Evolutionary conservation across 257 asterid genomes (phyloP).

Genomic region (Euphrasia confusa): DNA sequence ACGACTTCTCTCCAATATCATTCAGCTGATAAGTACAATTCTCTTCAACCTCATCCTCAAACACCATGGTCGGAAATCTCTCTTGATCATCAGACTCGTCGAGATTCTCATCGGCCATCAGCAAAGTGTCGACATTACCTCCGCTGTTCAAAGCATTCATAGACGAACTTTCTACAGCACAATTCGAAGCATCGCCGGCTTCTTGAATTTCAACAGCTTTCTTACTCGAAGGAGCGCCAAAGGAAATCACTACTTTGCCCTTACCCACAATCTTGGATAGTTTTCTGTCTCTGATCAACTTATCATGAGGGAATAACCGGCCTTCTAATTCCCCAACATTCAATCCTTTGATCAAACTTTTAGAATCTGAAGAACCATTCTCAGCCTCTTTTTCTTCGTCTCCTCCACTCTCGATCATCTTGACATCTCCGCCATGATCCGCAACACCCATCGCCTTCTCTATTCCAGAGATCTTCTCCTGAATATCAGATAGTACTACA

Average conservation of each 20-base stretch:
- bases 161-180: slow-evolving; percentile 28
- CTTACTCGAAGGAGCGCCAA: slow-evolving; percentile 38
- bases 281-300: slow-evolving; percentile 56
- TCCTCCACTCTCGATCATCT: slow-evolving; percentile 20
- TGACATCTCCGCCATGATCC: slow-evolving; percentile 31
- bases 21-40: slow-evolving; percentile 30
- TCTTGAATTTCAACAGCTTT: slow-evolving; percentile 42
- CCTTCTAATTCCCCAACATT: slow-evolving; percentile 57
- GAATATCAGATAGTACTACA: slow-evolving; percentile 59
- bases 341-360: slow-evolving; percentile 40
- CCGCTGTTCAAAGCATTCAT: slow-evolving; percentile 26
- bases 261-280: slow-evolving; percentile 32
- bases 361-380: slow-evolving; percentile 25
- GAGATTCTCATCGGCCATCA: slow-evolving; percentile 53
- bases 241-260: slow-evolving; percentile 28
- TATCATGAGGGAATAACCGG: slow-evolving; percentile 70
- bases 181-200: slow-evolving; percentile 31
- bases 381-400: slow-evolving; percentile 21
- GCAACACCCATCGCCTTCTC: slow-evolving; percentile 68
- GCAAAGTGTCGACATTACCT: slow-evolving; percentile 32
- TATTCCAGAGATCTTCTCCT: slow-evolving; percentile 67
- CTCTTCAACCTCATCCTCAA: slow-evolving; percentile 53
- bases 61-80: slow-evolving; percentile 33
- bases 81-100: slow-evolving; percentile 61
- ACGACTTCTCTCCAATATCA: slow-evolving; percentile 52